A percentile compares a stretch with the other conserved stretches of the same genome.
These are phyloP conservation scores for Gossypium gossypioides DNA, from an alignment of 441 rosid species.

Conservation along the genomic window DNA sequence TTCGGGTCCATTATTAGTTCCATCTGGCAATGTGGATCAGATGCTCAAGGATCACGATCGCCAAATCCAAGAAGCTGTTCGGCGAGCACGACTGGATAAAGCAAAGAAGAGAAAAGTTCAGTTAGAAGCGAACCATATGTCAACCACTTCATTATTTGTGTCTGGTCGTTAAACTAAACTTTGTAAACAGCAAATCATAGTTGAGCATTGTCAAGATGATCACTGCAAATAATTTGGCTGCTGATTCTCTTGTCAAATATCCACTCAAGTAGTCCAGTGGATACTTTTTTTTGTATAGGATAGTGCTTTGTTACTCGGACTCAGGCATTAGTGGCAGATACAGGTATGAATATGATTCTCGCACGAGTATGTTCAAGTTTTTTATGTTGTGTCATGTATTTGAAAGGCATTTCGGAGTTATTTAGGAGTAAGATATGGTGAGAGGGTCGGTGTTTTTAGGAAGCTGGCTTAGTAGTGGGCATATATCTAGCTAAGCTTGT, in stretches of 20 bases:
- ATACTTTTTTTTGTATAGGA: conserved; percentile 30
- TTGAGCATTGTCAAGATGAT: conserved; percentile 15
- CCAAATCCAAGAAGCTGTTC: conserved; percentile 85
- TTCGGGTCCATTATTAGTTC: conserved; percentile 78
- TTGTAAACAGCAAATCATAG: conserved; percentile 12
- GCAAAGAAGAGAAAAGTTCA: conserved; percentile 67
- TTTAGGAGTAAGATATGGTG: not conserved
- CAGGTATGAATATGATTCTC: not conserved
- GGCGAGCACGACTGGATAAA: conserved; percentile 79
- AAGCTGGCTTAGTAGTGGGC: conserved; percentile 11
- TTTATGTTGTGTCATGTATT: not conserved
- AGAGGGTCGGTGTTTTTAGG: not conserved
- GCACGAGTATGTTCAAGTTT: not conserved
- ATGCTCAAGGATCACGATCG: conserved; percentile 88
- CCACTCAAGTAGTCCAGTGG: conserved; percentile 15
- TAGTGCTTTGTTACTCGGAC: conserved; percentile 4
- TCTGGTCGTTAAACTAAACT: conserved; percentile 44
- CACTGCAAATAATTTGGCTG: conserved; percentile 17
- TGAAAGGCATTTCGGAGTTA: not conserved
- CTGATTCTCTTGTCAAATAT: conserved; percentile 16
- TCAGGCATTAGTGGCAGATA: not conserved
- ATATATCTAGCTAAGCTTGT: conserved; percentile 19
- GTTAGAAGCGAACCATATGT: conserved; percentile 46
- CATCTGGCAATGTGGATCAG: conserved; percentile 84
- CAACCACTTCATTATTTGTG: conserved; percentile 54